Base-by-base conservation (phyloP, 495 filamentous ascomycete genomes). In the Trichoderma asperelloides region DNA sequence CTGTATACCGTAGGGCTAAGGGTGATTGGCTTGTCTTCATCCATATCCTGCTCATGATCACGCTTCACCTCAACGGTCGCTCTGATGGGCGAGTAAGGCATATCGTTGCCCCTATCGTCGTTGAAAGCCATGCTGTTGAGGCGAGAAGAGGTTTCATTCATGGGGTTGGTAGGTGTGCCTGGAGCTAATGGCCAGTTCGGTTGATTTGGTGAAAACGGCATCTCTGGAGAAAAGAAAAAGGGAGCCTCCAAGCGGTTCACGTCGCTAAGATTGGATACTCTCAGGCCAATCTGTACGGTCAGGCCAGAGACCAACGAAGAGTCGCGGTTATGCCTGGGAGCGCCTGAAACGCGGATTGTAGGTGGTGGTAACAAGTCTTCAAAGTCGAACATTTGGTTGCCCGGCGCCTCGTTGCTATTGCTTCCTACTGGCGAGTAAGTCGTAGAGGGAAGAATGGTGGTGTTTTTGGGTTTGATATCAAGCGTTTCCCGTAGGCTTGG, bases 271-370 rank as follows among this genome's bases (percentile, higher is more conserved):
- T 79, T 80, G 8, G 80, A 82, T 62, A 82, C 72, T 37, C 80
- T 77, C 12, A 82, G 70, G 0, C 80, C 80, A 60, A 82, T 82
- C 63, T 81, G 79, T 60, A 82, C 80, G 1, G 80, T 82, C 43
- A 79, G 78, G 23, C 77, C 78, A 11, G 79, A 81, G 15, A 74
- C 73, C 49, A 81, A 71, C 0, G 80, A 82, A 0, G 79, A 81
- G 62, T 81, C 75, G 40, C 80, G 74, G 9, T 71, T 73, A 68
- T 81, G 79, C 18, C 76, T 74, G 23, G 69, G 68, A 47, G 65
- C 68, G 47, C 68, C 71, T 1, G 51, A 60, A 8, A 60, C 23
- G 63, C 73, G 72, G 57, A 81, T 75, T 2, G 78, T 74, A 5
- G 78, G 80, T 2, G 80, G 80, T 1, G 79, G 80, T 49, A 60